Evolutionary conservation across 2,329 filamentous ascomycete genomes (phyloP).

Genomic region (Leptographium lundbergii): DNA sequence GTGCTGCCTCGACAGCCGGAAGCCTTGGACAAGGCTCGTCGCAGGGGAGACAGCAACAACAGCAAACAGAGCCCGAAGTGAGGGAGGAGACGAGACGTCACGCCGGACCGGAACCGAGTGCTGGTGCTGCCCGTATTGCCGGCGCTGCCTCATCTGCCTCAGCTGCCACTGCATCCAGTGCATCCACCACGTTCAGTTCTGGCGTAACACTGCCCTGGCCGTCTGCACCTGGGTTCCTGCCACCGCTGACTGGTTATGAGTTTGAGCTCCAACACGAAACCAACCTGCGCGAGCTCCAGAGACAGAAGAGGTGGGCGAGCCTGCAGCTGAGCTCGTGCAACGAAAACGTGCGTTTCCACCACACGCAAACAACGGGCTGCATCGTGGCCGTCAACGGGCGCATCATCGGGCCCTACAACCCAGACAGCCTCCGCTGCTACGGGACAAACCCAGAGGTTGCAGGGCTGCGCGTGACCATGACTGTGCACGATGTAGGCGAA

Average conservation of each 20-base stretch:
- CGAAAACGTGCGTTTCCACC: slow-evolving; percentile 11
- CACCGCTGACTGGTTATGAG: slow-evolving; percentile 10
- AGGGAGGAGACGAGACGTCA: background rate
- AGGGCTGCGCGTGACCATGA: slow-evolving; percentile 13
- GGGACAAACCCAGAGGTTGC: slow-evolving; percentile 9
- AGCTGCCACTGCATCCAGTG: background rate
- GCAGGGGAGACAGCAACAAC: background rate
- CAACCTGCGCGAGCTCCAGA: slow-evolving; percentile 9
- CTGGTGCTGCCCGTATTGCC: background rate
- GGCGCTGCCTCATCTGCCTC: background rate
- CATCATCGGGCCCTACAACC: slow-evolving; percentile 8
- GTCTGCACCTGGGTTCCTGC: slow-evolving; percentile 3
- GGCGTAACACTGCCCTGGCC: background rate
- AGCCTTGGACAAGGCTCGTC: background rate
- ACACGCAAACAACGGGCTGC: slow-evolving; percentile 13
- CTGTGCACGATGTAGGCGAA: slow-evolving; percentile 1
- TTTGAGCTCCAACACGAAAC: slow-evolving; percentile 12
- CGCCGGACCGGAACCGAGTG: background rate
- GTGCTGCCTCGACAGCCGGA: background rate
- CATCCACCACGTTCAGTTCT: background rate
- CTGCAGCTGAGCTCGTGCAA: slow-evolving; percentile 12
- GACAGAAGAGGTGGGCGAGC: slow-evolving; percentile 10
- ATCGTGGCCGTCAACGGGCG: slow-evolving; percentile 11
- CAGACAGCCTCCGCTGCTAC: slow-evolving; percentile 10
- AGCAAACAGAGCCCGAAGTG: background rate